phyloP scores from a whole-genome alignment of 768 basidiomycete genomes.

The Russula emetica region DNA sequence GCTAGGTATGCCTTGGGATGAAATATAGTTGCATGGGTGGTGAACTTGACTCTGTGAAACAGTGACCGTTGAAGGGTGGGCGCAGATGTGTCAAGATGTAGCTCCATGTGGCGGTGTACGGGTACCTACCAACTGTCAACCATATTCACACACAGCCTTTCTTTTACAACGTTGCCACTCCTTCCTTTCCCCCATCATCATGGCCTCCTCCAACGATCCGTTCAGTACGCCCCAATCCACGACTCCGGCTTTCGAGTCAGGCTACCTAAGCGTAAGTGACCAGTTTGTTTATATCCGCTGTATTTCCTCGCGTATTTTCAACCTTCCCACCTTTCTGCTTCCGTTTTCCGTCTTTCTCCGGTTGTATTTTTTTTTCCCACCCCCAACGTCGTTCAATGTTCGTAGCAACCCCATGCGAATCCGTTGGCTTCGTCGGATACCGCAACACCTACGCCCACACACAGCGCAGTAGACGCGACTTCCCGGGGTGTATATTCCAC shows the following conservation, averaged over 20 bases:
- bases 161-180: not conserved
- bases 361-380: conserved; percentile 3
- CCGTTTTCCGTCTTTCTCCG: not conserved
- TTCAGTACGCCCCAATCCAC: conserved; percentile 17
- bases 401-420: conserved; percentile 7
- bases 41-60: not conserved
- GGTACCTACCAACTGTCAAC: not conserved
- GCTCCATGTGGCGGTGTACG: too few species aligned
- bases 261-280: not conserved
- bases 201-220: conserved; percentile 11
- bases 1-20: not conserved
- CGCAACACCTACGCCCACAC: not conserved
- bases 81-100: not conserved
- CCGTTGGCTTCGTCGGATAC: not conserved
- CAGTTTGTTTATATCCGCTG: not conserved
- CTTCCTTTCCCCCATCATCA: not conserved
- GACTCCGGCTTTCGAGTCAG: not conserved
- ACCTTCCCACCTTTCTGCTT: not conserved
- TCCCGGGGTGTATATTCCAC: conserved; percentile 6
- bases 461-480: not conserved
- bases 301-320: not conserved
- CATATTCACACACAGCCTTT: not conserved
- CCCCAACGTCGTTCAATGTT: conserved; percentile 4
- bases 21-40: not conserved
- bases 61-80: not conserved